These are phyloP conservation scores for Exophiala sideris DNA, from an alignment of 2,329 filamentous ascomycete species.

Conservation along the genomic window DNA sequence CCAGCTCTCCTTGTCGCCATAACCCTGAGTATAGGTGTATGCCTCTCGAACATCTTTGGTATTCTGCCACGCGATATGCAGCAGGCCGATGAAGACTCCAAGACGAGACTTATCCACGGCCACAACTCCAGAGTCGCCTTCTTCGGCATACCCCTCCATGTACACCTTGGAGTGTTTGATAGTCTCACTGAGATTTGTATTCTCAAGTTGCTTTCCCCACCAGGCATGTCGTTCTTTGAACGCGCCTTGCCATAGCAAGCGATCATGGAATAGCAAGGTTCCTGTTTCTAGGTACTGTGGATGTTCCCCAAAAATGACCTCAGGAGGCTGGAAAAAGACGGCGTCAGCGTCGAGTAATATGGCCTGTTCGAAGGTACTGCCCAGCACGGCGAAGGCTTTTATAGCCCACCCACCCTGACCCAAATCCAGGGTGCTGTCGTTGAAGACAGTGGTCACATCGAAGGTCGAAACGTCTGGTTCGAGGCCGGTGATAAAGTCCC, in stretches of 20 bases:
- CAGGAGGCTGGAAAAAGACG: conserved; percentile 23
- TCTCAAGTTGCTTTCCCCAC: conserved; percentile 32
- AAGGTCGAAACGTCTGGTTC: conserved; percentile 16
- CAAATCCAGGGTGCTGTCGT: conserved; percentile 16
- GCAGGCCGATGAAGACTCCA: conserved; percentile 38
- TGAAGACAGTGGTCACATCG: conserved; percentile 19
- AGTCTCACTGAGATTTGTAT: conserved; percentile 31
- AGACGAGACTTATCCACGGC: conserved; percentile 41
- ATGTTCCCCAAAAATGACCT: conserved; percentile 18
- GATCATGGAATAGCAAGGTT: conserved; percentile 21
- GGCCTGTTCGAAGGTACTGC: conserved; percentile 23
- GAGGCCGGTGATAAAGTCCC: conserved; percentile 6
- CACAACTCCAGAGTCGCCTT: conserved; percentile 43
- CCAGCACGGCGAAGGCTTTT: conserved; percentile 25
- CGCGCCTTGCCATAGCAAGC: conserved; percentile 15
- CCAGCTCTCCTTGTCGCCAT: conserved; percentile 49
- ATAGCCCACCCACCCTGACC: conserved; percentile 20
- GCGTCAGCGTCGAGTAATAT: conserved; percentile 26
- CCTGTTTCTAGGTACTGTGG: conserved; percentile 15
- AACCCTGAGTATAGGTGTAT: conserved; percentile 42
- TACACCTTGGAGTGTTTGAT: conserved; percentile 38
- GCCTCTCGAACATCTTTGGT: conserved; percentile 38
- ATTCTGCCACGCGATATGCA: conserved; percentile 48
- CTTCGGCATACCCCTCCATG: conserved; percentile 44
- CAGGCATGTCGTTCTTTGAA: conserved; percentile 21